These are phyloP conservation scores for Salicornia ramosissima DNA, from an alignment of 148 eudicot species.

Conservation along the genomic window DNA sequence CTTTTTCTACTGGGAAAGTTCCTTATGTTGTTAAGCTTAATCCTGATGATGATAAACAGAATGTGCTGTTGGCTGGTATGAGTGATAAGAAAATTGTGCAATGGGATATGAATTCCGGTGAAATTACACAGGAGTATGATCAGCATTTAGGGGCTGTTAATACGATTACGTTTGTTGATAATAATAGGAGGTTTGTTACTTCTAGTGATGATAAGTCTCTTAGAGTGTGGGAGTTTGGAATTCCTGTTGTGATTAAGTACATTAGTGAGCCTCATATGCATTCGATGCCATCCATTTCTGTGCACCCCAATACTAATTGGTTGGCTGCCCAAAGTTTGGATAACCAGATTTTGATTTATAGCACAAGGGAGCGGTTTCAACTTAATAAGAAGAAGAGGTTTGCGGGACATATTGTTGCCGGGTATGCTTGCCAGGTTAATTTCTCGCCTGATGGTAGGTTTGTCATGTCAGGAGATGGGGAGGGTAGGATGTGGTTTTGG, in stretches of 20 bases:
- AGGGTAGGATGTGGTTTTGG: conserved; percentile 98
- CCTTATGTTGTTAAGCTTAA: conserved; percentile 95
- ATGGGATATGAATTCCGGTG: conserved; percentile 86
- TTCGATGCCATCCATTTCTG: conserved; percentile 86
- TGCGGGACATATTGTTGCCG: conserved; percentile 89
- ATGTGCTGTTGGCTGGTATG: conserved; percentile 88
- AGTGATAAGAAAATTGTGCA: conserved; percentile 98
- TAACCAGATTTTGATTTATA: conserved; percentile 89
- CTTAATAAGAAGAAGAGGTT: conserved; percentile 94
- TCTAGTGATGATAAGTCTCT: conserved; percentile 95
- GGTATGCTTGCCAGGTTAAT: conserved; percentile 97
- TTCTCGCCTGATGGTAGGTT: conserved; percentile 98
- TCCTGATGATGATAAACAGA: conserved; percentile 98
- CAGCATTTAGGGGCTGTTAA: conserved; percentile 97
- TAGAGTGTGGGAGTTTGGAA: conserved; percentile 95
- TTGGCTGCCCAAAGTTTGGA: conserved; percentile 96
- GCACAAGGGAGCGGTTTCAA: conserved; percentile 88
- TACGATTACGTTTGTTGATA: conserved; percentile 91
- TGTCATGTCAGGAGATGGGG: conserved; percentile 97
- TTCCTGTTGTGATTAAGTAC: conserved; percentile 94
- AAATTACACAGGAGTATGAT: conserved; percentile 96
- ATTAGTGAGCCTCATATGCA: conserved; percentile 99
- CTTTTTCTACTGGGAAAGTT: conserved; percentile 83
- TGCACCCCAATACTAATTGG: conserved; percentile 89
- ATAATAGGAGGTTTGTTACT: conserved; percentile 90